A percentile compares a stretch with the other conserved stretches of the same genome.
Evolutionary conservation across 2,329 filamentous ascomycete species (phyloP).

Genomic region (Microsporum ferrugineum): DNA sequence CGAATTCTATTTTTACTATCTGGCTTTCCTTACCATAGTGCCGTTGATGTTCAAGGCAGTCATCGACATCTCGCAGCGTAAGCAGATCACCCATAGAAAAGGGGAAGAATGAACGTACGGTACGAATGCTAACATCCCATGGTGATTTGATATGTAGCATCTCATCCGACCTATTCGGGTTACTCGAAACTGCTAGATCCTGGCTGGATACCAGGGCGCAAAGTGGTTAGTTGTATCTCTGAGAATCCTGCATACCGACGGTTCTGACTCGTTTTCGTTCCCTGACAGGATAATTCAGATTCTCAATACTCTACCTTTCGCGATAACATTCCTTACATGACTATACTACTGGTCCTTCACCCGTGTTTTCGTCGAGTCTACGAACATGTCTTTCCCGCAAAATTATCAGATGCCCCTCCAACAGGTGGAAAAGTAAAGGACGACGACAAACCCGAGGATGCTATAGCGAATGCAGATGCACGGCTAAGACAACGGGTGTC

Average conservation of each 20-base stretch:
- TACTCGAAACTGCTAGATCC: constrained; percentile 59
- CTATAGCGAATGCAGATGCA: constrained; percentile 35
- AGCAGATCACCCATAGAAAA: constrained; percentile 20
- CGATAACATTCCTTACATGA: constrained; percentile 71
- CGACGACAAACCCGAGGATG: constrained; percentile 29
- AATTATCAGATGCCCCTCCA: constrained; percentile 19
- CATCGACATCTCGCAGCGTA: constrained; percentile 73
- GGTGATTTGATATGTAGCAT: constrained; percentile 43
- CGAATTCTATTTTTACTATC: constrained; percentile 75
- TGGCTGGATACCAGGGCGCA: constrained; percentile 87
- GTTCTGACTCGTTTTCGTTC: background rate
- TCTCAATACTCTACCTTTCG: constrained; percentile 77
- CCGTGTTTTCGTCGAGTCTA: constrained; percentile 65
- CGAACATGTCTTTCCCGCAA: constrained; percentile 44
- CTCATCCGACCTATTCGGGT: constrained; percentile 67
- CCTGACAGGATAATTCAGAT: constrained; percentile 71
- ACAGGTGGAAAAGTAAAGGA: constrained; percentile 14
- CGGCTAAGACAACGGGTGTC: constrained; percentile 58
- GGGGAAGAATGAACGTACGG: background rate
- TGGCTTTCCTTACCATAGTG: constrained; percentile 54
- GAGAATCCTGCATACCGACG: background rate
- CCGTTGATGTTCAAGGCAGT: constrained; percentile 88
- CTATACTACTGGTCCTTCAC: constrained; percentile 61
- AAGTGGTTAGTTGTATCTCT: constrained; percentile 52
- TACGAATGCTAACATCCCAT: background rate